Base-by-base conservation (phyloP, 2,329 filamentous ascomycete genomes). In the Ceratocystis papillata region DNA sequence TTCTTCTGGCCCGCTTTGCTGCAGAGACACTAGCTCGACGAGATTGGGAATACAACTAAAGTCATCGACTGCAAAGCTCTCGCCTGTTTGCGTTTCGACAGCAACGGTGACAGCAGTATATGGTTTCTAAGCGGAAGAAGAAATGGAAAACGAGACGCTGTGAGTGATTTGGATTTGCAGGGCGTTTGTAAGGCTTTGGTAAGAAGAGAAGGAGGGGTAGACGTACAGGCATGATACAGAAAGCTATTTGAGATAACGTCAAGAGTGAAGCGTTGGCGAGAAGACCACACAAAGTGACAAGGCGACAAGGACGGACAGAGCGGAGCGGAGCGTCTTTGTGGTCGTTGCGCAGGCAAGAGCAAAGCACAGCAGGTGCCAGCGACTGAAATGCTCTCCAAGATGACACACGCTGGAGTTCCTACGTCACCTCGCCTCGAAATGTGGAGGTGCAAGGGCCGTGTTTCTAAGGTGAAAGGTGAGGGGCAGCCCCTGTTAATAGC, bases 31-130 rank as follows among this genome's bases (percentile, higher is more conserved):
- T 66, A 94, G 90, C 76, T 99, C 94, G 69, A 97, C 89, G 28
- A 99, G 84, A 72, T 97, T 92, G 50, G 93, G 89, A 70, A 99
- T 90, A 28, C 93, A 94, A 71, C 89, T 88, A 46, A 95, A 80
- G 74, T 97, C 92, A 74, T 97, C 90, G 73, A 95, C 90, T 68
- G 95, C 88, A 76, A 89, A 95, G 69, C 88, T 81, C 76, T 96
- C 93, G 72, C 89, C 87, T 1, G 93, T 97, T 71, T 97, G 83
- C 68, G 87, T 87, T 76, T 97, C 94, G 72, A 99, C 84, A 69
- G 90, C 89, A 65, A 96, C 93, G 45, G 93, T 96, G 69, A 99
- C 87, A 53, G 94, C 91, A 73, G 94, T 90, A 76, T 91, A 97
- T 2, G 93, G 92, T 78, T 92, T 86, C 79, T 87, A 48, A 15